A percentile compares a stretch with the other conserved stretches of the same genome.
phyloP scores from a whole-genome alignment of 257 asterid species.

The Solanum tarapatanum region DNA sequence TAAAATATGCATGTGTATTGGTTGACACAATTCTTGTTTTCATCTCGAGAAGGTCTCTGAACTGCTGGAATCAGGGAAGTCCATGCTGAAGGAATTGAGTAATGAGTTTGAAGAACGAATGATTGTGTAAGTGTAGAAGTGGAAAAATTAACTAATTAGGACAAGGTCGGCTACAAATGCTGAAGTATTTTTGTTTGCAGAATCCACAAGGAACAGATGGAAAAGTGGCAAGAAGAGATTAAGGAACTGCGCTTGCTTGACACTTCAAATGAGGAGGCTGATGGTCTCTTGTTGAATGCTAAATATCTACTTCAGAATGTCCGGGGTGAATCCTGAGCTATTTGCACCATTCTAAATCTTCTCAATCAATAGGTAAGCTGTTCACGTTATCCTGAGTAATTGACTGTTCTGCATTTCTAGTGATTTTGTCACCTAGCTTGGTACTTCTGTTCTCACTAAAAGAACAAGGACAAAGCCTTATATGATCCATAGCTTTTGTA shows the following conservation, averaged over 20 bases:
- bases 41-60: slow-evolving; percentile 53
- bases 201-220: slow-evolving; percentile 77
- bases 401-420: not conserved
- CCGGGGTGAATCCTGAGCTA: slow-evolving; percentile 27
- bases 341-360: not conserved
- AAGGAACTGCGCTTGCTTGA: slow-evolving; percentile 72
- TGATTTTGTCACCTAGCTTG: not conserved
- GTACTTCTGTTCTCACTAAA: not conserved
- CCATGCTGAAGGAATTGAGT: slow-evolving; percentile 69
- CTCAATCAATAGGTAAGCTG: not conserved
- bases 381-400: not conserved
- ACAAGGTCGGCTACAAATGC: slow-evolving; percentile 2
- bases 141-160: not conserved
- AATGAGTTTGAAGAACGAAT: slow-evolving; percentile 73
- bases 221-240: slow-evolving; percentile 86
- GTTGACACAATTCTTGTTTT: slow-evolving; percentile 8
- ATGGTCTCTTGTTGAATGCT: slow-evolving; percentile 55
- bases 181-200: slow-evolving; percentile 27
- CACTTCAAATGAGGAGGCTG: slow-evolving; percentile 61
- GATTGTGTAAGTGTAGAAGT: slow-evolving; percentile 41
- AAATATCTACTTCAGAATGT: slow-evolving; percentile 45
- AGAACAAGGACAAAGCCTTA: not conserved
- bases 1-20: not conserved
- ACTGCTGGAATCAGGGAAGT: slow-evolving; percentile 85
- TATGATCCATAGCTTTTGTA: not conserved